Evolutionary conservation across 2,329 filamentous ascomycete genomes (phyloP), one percentile per base, ranked within the genome.

Genomic region (Colletotrichum siamense): DNA sequence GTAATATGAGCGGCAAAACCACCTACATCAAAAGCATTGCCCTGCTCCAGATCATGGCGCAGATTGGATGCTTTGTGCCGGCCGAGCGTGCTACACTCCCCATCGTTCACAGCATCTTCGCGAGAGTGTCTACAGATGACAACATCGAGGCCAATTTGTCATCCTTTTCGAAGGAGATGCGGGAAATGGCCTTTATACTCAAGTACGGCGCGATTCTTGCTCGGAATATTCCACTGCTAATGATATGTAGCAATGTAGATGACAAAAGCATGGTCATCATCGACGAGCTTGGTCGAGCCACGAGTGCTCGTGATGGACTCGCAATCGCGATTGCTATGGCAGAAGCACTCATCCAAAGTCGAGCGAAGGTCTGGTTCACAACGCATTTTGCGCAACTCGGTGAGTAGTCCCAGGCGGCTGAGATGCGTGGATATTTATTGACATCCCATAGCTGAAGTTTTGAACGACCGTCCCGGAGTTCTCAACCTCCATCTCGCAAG

Each of bases 1-100:
- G 95, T 83, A 99, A 99, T 80, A 99, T 99, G 97, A 98, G 95
- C 80, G 97, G 96, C 1, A 99, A 99, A 83, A 98, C 95, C 78
- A 99, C 96, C 0, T 99, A 98, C 81, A 98, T 99, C 77, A 92
- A 95, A 66, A 94, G 94, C 3, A 89, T 98, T 28, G 95, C 96
- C 1, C 87, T 99, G 36, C 92, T 98, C 81, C 92, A 94, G 61
- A 92, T 99, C 74, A 98, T 99, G 96, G 95, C 95, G 1, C 97
- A 99, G 81, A 93, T 98, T 68, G 96, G 96, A 5, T 95, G 92
- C 80, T 99, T 98, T 82, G 94, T 99, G 2, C 97, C 97, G 0
- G 96, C 96, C 0, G 89, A 93, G 34, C 97, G 95, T 81, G 97
- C 96, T 0, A 92, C 93, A 0, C 94, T 99, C 78, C 92, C 96